These are phyloP conservation scores for Ailanthus altissimus DNA, from an alignment of 345 rosid species.

Conservation along the genomic window DNA sequence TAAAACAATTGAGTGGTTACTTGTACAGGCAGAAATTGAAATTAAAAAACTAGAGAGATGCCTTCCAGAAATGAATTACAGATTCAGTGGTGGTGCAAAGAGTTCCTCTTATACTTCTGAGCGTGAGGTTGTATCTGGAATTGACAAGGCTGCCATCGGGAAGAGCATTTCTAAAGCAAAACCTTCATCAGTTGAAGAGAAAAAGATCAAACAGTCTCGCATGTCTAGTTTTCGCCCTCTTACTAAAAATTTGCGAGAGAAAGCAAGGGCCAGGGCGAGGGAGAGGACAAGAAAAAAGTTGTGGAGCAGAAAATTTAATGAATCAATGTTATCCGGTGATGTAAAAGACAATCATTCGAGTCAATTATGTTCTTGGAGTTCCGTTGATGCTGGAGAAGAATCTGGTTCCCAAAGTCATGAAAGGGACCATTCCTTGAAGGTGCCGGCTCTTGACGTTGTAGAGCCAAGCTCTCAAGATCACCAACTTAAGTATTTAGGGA, in stretches of 20 bases:
- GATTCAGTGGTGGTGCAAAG: conserved; percentile 18
- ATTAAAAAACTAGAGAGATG: conserved; percentile 47
- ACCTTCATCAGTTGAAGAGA: conserved; percentile 25
- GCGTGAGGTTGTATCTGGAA: conserved; percentile 43
- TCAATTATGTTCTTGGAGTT: conserved; percentile 25
- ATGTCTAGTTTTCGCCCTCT: conserved; percentile 30
- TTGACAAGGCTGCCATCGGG: conserved; percentile 21
- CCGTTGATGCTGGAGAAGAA: conserved; percentile 24
- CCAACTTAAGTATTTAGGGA: conserved; percentile 6
- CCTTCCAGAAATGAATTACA: conserved; percentile 19
- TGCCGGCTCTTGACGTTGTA: conserved; percentile 12
- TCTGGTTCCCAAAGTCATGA: conserved; percentile 14
- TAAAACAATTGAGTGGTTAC: conserved; percentile 83
- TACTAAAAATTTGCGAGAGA: conserved; percentile 52
- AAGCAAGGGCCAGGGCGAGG: conserved; percentile 75
- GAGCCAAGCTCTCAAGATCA: conserved; percentile 10
- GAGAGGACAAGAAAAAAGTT: conserved; percentile 58
- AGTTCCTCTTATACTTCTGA: conserved; percentile 51
- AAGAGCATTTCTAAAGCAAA: conserved; percentile 27
- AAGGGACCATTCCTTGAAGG: conserved; percentile 10
- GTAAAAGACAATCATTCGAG: conserved; percentile 15
- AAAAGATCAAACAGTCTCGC: conserved; percentile 35
- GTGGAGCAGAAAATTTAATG: conserved; percentile 24
- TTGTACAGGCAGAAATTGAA: conserved; percentile 55
- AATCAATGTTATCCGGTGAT: conserved; percentile 18